Evolutionary conservation across 2,329 filamentous ascomycete genomes (phyloP).

Genomic region (Zymoseptoria brevis): DNA sequence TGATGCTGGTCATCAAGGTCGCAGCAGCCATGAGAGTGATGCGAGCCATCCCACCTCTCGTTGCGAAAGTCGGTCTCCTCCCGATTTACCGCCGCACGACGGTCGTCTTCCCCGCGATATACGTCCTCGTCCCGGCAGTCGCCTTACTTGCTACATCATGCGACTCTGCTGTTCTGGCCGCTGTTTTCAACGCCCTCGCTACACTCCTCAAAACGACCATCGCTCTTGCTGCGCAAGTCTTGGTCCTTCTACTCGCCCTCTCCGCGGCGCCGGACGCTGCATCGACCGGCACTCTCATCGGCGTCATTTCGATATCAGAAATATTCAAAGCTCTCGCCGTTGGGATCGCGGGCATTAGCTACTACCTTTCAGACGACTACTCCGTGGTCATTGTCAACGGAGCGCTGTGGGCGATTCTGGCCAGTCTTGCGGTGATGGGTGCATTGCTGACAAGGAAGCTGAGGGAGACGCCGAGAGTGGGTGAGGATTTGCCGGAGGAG

Average conservation of each 20-base stretch:
- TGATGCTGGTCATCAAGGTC: slow-evolving; percentile 36
- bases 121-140: slow-evolving; percentile 34
- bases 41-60: slow-evolving; percentile 30
- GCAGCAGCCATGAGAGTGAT: slow-evolving; percentile 35
- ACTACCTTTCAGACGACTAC: slow-evolving; percentile 38
- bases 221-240: slow-evolving; percentile 35
- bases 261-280: slow-evolving; percentile 42
- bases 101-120: slow-evolving; percentile 34
- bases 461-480: slow-evolving; percentile 37
- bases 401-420: slow-evolving; percentile 38
- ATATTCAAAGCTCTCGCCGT: slow-evolving; percentile 42
- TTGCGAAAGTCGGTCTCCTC: slow-evolving; percentile 35
- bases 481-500: slow-evolving; percentile 36
- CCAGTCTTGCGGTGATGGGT: slow-evolving; percentile 35
- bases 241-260: slow-evolving; percentile 40
- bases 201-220: slow-evolving; percentile 39
- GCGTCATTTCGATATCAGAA: slow-evolving; percentile 41
- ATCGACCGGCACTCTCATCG: slow-evolving; percentile 40
- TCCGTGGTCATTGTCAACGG: slow-evolving; percentile 38
- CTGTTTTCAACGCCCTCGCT: slow-evolving; percentile 32
- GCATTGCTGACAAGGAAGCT: slow-evolving; percentile 39
- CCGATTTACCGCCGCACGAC: slow-evolving; percentile 37
- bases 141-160: slow-evolving; percentile 31
- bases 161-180: slow-evolving; percentile 26
- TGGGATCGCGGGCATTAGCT: slow-evolving; percentile 38